phyloP scores from a whole-genome alignment of 306 rosid genomes.

The Dalbergia cochinchinensis region DNA sequence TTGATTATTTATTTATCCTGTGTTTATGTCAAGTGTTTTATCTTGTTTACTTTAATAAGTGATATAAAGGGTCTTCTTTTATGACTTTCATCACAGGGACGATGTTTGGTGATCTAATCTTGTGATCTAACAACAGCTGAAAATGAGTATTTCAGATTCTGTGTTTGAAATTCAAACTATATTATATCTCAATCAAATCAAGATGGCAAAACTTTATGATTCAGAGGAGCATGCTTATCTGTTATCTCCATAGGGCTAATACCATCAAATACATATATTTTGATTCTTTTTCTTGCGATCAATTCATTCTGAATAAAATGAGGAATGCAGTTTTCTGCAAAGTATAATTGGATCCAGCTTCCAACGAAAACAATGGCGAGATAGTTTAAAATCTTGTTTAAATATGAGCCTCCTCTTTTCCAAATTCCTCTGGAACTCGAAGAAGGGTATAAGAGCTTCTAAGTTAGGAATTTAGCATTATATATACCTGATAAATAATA shows the following conservation, averaged over 20 bases:
- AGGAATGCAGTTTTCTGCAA: background rate
- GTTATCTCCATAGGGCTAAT: background rate
- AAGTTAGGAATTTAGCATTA: no score
- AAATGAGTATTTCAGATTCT: background rate
- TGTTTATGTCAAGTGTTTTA: constrained; percentile 30
- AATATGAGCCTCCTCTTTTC: no score
- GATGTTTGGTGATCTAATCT: background rate
- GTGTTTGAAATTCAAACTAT: background rate
- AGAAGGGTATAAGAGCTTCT: no score
- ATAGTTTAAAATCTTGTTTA: no score
- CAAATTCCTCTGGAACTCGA: no score
- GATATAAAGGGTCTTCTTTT: constrained; percentile 6
- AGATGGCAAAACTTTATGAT: background rate
- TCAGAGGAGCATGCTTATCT: background rate
- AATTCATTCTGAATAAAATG: background rate
- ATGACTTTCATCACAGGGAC: background rate
- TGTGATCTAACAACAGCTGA: background rate
- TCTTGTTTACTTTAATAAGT: constrained; percentile 10
- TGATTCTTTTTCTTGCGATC: background rate
- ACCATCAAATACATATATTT: background rate
- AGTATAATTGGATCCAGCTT: background rate
- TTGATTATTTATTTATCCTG: background rate
- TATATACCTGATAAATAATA: no score
- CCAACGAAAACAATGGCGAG: background rate
- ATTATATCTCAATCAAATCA: background rate